These are phyloP conservation scores for Triticum monococcum DNA, from an alignment of 176 grass and related monocot species.

Conservation along the genomic window DNA sequence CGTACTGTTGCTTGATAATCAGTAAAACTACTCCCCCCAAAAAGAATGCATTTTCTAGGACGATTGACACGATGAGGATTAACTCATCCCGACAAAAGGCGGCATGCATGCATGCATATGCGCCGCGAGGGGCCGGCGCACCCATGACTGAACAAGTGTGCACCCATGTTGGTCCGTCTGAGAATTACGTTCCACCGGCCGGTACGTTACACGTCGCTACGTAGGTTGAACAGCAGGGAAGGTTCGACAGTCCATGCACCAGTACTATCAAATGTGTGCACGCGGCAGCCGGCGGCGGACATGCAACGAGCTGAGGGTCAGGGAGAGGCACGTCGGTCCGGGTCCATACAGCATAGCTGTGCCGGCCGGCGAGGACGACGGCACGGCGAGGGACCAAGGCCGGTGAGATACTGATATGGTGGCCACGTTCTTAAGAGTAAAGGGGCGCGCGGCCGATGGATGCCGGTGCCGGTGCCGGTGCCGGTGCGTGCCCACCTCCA, in stretches of 20 bases:
- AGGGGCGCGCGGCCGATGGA: neutral
- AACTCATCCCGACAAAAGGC: neutral
- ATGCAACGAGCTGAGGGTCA: neutral
- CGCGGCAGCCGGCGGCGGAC: neutral
- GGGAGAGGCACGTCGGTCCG: neutral
- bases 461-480: too few species aligned
- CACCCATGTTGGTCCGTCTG: neutral
- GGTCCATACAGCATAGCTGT: neutral
- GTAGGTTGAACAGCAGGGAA: neutral
- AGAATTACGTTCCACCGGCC: neutral
- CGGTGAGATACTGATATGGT: slow-evolving; percentile 11
- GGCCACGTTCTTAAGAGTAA: neutral
- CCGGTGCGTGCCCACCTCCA: neutral
- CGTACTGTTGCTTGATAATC: too few species aligned
- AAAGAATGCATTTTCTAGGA: too few species aligned
- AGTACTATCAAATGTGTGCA: neutral
- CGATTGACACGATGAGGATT: neutral
- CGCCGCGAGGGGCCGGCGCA: neutral
- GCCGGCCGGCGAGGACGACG: neutral
- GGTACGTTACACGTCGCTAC: neutral
- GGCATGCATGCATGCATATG: neutral
- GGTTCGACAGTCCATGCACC: neutral
- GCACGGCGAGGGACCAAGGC: neutral
- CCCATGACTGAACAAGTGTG: neutral
- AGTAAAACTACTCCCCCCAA: too few species aligned